Evolutionary conservation across 371 early-diverging fungal species (phyloP).

Genomic region (Zychaea mexicana): DNA sequence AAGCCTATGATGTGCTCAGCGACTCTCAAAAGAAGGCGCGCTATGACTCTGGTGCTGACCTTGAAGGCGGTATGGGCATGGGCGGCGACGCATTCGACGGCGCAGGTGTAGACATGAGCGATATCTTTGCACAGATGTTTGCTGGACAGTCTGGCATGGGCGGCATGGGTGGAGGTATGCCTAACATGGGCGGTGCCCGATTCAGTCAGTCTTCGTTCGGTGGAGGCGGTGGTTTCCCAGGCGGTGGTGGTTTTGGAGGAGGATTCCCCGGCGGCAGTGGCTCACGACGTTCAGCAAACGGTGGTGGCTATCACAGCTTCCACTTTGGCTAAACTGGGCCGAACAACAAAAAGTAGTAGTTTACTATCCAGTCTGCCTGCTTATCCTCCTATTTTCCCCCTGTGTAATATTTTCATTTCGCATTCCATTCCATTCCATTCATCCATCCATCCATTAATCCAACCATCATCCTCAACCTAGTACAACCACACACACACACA

Average conservation of each 20-base stretch:
- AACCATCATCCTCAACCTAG: too few species aligned
- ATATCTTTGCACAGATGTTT: constrained; percentile 71
- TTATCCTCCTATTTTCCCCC: too few species aligned
- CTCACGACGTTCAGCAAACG: constrained; percentile 2
- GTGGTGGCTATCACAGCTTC: constrained; percentile 31
- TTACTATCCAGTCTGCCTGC: background rate
- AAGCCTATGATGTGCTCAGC: constrained; percentile 77
- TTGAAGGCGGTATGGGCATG: constrained; percentile 67
- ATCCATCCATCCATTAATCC: too few species aligned
- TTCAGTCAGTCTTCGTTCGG: background rate
- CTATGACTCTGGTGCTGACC: constrained; percentile 79
- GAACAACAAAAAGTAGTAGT: background rate
- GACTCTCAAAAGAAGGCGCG: constrained; percentile 82
- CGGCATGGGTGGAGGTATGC: constrained; percentile 48
- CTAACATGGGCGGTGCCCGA: constrained; percentile 15
- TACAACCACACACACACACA: too few species aligned
- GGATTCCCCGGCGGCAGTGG: constrained; percentile 32
- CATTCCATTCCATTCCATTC: too few species aligned
- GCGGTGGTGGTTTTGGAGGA: constrained; percentile 29
- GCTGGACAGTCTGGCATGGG: constrained; percentile 43
- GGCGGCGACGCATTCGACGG: constrained; percentile 51
- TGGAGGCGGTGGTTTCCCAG: constrained; percentile 28
- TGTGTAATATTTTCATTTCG: too few species aligned
- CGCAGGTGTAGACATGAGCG: constrained; percentile 60
- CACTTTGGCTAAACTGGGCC: constrained; percentile 47